Conservation (phyloP, 768 basidiomycete genomes). For the Rhodotorula kratochvilovae region DNA sequence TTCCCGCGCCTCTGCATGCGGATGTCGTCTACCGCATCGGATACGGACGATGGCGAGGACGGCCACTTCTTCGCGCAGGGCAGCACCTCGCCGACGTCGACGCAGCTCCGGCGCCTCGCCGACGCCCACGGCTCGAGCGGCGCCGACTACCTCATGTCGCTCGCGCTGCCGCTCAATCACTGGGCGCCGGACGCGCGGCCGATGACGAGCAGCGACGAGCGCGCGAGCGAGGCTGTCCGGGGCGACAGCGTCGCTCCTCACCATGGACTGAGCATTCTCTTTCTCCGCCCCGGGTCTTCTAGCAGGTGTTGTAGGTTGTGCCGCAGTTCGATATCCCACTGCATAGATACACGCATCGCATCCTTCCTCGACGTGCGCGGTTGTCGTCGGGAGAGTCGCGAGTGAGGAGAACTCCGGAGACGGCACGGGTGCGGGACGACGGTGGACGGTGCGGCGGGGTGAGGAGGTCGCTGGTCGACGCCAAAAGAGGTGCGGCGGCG, state of each 20-base stretch:
- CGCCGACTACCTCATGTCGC: constrained; percentile 31
- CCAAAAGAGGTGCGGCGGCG: no score
- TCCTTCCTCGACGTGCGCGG: no score
- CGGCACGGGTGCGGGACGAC: no score
- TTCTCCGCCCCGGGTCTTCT: no score
- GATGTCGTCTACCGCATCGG: constrained; percentile 16
- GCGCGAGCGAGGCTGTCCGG: constrained; percentile 7
- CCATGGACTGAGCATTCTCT: neutral
- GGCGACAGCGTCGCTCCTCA: constrained; percentile 15
- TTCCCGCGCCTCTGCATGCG: constrained; percentile 26
- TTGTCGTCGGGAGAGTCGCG: no score
- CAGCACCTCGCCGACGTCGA: neutral
- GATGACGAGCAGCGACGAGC: neutral
- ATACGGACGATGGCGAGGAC: constrained; percentile 3
- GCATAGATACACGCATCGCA: neutral
- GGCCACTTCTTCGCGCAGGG: neutral
- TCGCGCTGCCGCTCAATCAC: constrained; percentile 19
- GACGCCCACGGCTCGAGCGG: neutral
- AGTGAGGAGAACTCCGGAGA: no score
- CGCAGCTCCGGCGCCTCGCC: constrained; percentile 4
- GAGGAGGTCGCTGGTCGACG: no score
- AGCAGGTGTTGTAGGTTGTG: neutral
- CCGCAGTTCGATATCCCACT: neutral
- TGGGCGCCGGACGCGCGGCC: constrained; percentile 23
- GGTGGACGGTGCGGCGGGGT: no score